phyloP scores from a whole-genome alignment of 306 rosid genomes.

The Mimosa bimucronata region DNA sequence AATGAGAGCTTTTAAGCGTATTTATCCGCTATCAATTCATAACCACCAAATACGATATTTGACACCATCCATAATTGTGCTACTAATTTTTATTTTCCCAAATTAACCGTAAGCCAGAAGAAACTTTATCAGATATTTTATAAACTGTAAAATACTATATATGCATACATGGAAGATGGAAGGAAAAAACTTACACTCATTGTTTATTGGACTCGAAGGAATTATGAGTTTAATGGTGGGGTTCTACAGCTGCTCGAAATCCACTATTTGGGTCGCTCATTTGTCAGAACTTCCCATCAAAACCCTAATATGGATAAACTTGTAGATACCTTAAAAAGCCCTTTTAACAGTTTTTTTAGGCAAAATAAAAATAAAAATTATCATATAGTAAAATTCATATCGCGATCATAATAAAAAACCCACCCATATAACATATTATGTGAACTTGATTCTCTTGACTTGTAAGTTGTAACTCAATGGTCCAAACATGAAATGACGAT shows the following conservation, averaged over 20 bases:
- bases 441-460: conserved; percentile 23
- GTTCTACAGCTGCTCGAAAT: conserved; percentile 20
- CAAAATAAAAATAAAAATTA: conserved; percentile 5
- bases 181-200: conserved; percentile 3
- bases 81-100: background rate
- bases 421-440: background rate
- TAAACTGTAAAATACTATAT: background rate
- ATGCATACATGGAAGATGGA: background rate
- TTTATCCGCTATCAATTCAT: background rate
- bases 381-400: background rate
- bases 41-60: background rate
- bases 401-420: conserved; percentile 37
- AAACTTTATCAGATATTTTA: background rate
- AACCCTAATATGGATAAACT: conserved; percentile 14
- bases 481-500: conserved; percentile 8
- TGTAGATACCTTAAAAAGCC: conserved; percentile 14
- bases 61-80: background rate
- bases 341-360: background rate
- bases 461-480: conserved; percentile 12
- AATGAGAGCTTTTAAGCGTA: background rate
- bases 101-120: background rate
- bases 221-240: conserved; percentile 27
- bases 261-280: conserved; percentile 4
- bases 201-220: conserved; percentile 33
- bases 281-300: conserved; percentile 34